Evolutionary conservation across 768 basidiomycete genomes (phyloP).

Genomic region (Lactarius psammicola): DNA sequence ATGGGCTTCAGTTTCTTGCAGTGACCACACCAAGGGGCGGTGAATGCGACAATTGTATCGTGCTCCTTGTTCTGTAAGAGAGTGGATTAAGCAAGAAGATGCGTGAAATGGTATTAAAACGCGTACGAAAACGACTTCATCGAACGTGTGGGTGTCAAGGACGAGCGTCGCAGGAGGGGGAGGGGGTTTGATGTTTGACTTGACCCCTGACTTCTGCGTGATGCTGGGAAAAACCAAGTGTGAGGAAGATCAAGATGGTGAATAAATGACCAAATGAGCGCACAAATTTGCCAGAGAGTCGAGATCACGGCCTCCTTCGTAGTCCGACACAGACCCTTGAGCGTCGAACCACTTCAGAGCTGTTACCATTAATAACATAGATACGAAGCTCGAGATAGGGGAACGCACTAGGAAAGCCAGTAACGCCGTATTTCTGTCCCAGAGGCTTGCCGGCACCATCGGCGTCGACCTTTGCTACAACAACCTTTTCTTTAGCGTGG

Average conservation of each 20-base stretch:
- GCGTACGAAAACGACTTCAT: conserved; percentile 66
- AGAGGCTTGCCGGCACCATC: conserved; percentile 80
- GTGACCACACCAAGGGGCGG: conserved; percentile 90
- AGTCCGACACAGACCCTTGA: conserved; percentile 56
- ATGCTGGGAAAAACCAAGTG: conserved; percentile 48
- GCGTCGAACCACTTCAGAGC: conserved; percentile 90
- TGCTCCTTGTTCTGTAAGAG: conserved; percentile 53
- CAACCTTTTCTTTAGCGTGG: conserved; percentile 74
- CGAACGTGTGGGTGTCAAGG: conserved; percentile 71
- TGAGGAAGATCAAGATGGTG: neutral
- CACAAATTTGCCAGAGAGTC: conserved; percentile 75
- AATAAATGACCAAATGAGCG: conserved; percentile 33
- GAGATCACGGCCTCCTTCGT: conserved; percentile 78
- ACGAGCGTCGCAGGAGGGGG: conserved; percentile 68
- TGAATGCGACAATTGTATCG: conserved; percentile 84
- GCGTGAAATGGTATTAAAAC: neutral
- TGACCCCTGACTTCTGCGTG: conserved; percentile 69
- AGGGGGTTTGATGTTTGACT: conserved; percentile 85
- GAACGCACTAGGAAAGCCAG: conserved; percentile 81
- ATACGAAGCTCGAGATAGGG: neutral
- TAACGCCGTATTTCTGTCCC: conserved; percentile 75
- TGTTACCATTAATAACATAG: conserved; percentile 35
- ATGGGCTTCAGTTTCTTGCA: conserved; percentile 89
- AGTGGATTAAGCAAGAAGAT: neutral
- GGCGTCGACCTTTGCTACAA: conserved; percentile 91